phyloP scores from a whole-genome alignment of 805 yeast genomes.

The Sugiyamaella smithiae region DNA sequence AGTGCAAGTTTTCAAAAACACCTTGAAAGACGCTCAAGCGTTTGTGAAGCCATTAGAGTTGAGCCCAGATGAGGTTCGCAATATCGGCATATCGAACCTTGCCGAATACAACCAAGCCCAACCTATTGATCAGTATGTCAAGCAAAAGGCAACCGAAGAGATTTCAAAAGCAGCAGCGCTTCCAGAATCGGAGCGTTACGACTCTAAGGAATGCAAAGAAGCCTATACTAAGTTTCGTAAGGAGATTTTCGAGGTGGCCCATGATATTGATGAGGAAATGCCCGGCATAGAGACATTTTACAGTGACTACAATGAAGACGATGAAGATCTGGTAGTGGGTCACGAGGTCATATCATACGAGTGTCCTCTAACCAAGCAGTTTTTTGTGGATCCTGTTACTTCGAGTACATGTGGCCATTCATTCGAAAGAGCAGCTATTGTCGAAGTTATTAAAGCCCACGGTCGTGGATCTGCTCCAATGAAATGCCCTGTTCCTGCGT shows the following conservation, averaged over 20 bases:
- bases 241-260: conserved; percentile 17
- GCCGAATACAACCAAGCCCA: background rate
- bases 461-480: background rate
- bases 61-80: background rate
- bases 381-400: conserved; percentile 32
- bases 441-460: conserved; percentile 17
- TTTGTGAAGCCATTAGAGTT: background rate
- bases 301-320: conserved; percentile 21
- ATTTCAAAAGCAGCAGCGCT: background rate
- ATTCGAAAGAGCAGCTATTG: conserved; percentile 28
- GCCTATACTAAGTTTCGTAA: conserved; percentile 16
- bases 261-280: conserved; percentile 22
- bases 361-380: conserved; percentile 31
- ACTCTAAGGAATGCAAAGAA: background rate
- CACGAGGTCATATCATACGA: conserved; percentile 26
- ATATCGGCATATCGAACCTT: background rate
- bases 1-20: background rate
- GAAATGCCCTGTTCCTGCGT: conserved; percentile 26
- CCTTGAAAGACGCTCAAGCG: background rate
- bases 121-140: conserved; percentile 1
- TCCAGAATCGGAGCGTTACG: background rate
- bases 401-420: conserved; percentile 30
- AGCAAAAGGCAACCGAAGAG: background rate
- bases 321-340: conserved; percentile 32
- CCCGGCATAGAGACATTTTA: conserved; percentile 20